Conservation (phyloP, 208 protist species). For the Angomonas deanei region DNA sequence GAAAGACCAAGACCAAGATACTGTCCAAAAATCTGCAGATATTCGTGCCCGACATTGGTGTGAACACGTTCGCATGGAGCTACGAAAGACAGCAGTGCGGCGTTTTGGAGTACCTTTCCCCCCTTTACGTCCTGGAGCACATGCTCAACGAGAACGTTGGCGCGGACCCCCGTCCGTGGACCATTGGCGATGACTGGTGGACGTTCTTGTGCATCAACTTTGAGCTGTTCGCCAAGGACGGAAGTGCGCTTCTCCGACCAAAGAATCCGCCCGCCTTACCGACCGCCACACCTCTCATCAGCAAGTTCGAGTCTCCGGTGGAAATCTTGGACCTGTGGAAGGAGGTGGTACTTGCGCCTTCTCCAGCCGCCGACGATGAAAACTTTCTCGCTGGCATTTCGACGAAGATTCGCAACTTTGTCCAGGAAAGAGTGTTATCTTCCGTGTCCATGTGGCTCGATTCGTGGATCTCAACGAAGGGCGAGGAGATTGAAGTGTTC, state of each 20-base stretch:
- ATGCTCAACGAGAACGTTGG: conserved; percentile 42
- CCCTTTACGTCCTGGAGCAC: conserved; percentile 59
- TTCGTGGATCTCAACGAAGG: conserved; percentile 51
- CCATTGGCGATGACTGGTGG: conserved; percentile 81
- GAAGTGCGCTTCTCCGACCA: conserved; percentile 43
- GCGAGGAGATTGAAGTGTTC: conserved; percentile 53
- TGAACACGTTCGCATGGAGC: conserved; percentile 61
- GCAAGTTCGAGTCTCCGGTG: conserved; percentile 38
- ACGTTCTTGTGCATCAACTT: conserved; percentile 68
- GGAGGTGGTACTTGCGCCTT: conserved; percentile 27
- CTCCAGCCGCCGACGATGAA: not conserved
- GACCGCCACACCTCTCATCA: conserved; percentile 39
- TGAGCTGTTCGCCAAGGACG: conserved; percentile 64
- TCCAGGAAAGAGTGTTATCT: conserved; percentile 52
- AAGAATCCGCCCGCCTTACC: conserved; percentile 13
- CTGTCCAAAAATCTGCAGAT: conserved; percentile 48
- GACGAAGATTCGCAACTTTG: conserved; percentile 32
- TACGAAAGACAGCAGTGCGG: conserved; percentile 85
- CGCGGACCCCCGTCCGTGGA: conserved; percentile 46
- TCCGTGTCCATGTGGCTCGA: conserved; percentile 46
- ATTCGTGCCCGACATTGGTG: conserved; percentile 56
- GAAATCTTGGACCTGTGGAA: conserved; percentile 65
- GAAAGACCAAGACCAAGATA: conserved; percentile 13
- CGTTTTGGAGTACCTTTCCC: conserved; percentile 77
- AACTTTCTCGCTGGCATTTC: conserved; percentile 13